Conservation (phyloP, 2,329 filamentous ascomycete genomes). For the Fusarium luffae region DNA sequence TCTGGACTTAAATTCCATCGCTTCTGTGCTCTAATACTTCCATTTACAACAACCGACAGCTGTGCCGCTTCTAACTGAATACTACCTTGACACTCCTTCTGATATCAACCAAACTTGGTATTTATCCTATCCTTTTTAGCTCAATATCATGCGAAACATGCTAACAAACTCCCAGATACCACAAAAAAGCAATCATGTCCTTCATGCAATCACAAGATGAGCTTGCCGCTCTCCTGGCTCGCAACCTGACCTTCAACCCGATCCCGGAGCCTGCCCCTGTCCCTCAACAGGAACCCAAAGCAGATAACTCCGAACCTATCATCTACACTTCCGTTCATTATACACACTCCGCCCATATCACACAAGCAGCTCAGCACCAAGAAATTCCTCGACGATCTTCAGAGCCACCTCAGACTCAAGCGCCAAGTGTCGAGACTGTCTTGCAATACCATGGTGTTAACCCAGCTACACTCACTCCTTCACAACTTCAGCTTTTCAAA, state of each 20-base stretch:
- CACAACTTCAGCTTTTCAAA: constrained; percentile 82
- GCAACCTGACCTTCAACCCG: constrained; percentile 74
- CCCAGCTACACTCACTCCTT: constrained; percentile 73
- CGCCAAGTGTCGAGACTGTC: constrained; percentile 65
- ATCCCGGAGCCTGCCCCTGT: constrained; percentile 26
- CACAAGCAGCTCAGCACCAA: constrained; percentile 47
- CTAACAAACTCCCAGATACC: constrained; percentile 26
- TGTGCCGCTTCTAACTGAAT: background rate
- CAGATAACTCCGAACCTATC: constrained; percentile 58
- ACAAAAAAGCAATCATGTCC: constrained; percentile 49
- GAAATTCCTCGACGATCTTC: constrained; percentile 60
- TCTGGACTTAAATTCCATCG: constrained; percentile 2
- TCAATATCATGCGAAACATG: background rate
- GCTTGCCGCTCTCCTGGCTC: constrained; percentile 81
- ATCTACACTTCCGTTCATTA: constrained; percentile 86
- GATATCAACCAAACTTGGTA: constrained; percentile 25
- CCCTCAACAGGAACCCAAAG: constrained; percentile 46
- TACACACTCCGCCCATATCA: constrained; percentile 77
- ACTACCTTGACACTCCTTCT: constrained; percentile 1
- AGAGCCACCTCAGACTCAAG: constrained; percentile 61
- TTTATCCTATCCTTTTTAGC: constrained; percentile 2
- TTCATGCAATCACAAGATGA: constrained; percentile 80
- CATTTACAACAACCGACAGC: background rate
- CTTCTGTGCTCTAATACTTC: constrained; percentile 2
- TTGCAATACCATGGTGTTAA: constrained; percentile 77